Evolutionary conservation across 345 rosid species (phyloP).

Genomic region (Eucalyptus marginata): DNA sequence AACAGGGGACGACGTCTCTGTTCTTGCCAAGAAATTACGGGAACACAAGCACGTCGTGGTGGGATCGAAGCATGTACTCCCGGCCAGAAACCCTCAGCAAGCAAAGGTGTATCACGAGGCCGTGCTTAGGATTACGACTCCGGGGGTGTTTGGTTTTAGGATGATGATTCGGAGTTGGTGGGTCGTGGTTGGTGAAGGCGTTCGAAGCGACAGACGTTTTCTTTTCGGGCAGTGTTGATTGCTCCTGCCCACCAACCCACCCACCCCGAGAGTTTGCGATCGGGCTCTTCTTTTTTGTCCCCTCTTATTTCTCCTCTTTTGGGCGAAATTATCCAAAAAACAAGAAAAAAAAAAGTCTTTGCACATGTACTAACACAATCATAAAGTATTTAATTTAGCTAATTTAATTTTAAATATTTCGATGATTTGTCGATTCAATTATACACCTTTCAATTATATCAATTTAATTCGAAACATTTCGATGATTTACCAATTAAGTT

Average conservation of each 20-base stretch:
- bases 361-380: too few relatives aligned
- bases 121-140: fast-evolving
- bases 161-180: background rate
- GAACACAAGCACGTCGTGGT: background rate
- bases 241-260: background rate
- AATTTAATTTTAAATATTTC: too few relatives aligned
- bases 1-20: background rate
- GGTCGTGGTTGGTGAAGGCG: background rate
- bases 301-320: background rate
- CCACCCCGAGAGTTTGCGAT: background rate
- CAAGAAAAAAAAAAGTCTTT: too few relatives aligned
- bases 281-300: background rate
- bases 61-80: background rate
- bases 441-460: too few relatives aligned
- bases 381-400: fast-evolving
- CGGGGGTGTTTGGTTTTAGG: background rate
- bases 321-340: too few relatives aligned
- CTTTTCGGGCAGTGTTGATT: background rate
- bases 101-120: background rate
- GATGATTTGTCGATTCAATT: fast-evolving
- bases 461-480: too few relatives aligned
- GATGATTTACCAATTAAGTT: too few relatives aligned
- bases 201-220: background rate
- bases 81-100: background rate
- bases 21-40: background rate